Percentiles rank a stretch among this genome's conserved stretches.
Conservation (phyloP, 441 rosid genomes). For the Jatropha multifida region DNA sequence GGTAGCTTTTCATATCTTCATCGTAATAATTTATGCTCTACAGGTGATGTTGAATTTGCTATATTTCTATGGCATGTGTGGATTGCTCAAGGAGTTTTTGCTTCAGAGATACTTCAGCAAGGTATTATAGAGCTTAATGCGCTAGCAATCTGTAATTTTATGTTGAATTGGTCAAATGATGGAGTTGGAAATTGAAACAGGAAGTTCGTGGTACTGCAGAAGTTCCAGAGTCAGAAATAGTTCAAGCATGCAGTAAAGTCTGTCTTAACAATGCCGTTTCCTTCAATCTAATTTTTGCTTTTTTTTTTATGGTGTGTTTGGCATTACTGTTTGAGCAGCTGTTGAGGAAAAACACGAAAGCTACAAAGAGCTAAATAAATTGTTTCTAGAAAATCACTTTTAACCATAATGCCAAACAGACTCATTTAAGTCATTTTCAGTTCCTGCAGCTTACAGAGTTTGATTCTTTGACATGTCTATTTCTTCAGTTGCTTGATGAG, state of each 20-base stretch:
- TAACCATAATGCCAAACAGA: too few relatives aligned
- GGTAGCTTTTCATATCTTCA: slow-evolving; percentile 8
- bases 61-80: slow-evolving; percentile 87
- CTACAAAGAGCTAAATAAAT: too few relatives aligned
- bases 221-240: slow-evolving; percentile 76
- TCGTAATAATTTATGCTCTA: slow-evolving; percentile 16
- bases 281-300: background rate
- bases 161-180: slow-evolving; percentile 18
- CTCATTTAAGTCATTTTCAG: background rate
- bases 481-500: slow-evolving; percentile 68
- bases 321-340: background rate
- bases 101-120: slow-evolving; percentile 87
- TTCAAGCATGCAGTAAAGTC: slow-evolving; percentile 80
- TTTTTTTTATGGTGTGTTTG: background rate
- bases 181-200: slow-evolving; percentile 35
- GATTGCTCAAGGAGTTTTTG: slow-evolving; percentile 74
- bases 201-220: slow-evolving; percentile 78
- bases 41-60: slow-evolving; percentile 80
- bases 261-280: slow-evolving; percentile 20
- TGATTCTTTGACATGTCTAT: slow-evolving; percentile 19
- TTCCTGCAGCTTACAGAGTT: background rate
- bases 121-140: slow-evolving; percentile 42
- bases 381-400: too few relatives aligned
- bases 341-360: too few relatives aligned
- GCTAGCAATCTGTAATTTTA: background rate